These are phyloP conservation scores for Canariomyces notabilis DNA, from an alignment of 2,329 filamentous ascomycete species.

Conservation along the genomic window DNA sequence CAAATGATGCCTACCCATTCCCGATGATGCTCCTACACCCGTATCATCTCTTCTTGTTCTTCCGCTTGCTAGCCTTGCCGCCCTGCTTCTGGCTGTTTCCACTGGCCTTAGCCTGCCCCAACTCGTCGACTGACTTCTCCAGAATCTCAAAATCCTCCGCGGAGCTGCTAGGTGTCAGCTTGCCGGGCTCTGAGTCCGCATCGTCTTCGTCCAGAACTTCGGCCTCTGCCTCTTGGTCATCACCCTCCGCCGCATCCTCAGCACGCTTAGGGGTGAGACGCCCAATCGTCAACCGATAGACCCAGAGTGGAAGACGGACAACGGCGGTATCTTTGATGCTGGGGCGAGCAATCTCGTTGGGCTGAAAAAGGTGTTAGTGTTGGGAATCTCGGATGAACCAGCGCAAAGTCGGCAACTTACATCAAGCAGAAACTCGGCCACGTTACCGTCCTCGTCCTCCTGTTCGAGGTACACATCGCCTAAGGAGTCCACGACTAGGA, in stretches of 20 bases:
- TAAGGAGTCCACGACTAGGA: slow-evolving; percentile 83
- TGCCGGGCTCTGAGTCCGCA: slow-evolving; percentile 45
- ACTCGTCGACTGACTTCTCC: slow-evolving; percentile 55
- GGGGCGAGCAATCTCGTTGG: slow-evolving; percentile 72
- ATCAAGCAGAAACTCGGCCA: slow-evolving; percentile 81
- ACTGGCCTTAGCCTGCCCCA: slow-evolving; percentile 47
- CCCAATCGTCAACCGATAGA: slow-evolving; percentile 55
- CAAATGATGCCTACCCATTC: background rate
- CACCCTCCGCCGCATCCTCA: slow-evolving; percentile 29
- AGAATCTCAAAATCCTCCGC: slow-evolving; percentile 58
- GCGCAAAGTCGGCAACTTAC: slow-evolving; percentile 50
- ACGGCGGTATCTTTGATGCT: slow-evolving; percentile 79
- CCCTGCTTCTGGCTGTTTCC: slow-evolving; percentile 36
- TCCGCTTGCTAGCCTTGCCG: slow-evolving; percentile 47
- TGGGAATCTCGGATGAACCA: background rate
- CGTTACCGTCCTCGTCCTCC: slow-evolving; percentile 77
- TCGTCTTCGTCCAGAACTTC: slow-evolving; percentile 36
- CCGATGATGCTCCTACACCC: background rate
- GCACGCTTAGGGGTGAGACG: slow-evolving; percentile 40
- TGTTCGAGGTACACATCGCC: slow-evolving; percentile 96
- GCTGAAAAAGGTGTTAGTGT: slow-evolving; percentile 44
- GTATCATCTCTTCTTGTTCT: slow-evolving; percentile 49
- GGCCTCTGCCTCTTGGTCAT: slow-evolving; percentile 33
- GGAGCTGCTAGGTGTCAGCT: slow-evolving; percentile 52
- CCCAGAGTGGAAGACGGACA: slow-evolving; percentile 69